Base-by-base conservation (phyloP, 768 basidiomycete species). In the Termitomyces sp. region DNA sequence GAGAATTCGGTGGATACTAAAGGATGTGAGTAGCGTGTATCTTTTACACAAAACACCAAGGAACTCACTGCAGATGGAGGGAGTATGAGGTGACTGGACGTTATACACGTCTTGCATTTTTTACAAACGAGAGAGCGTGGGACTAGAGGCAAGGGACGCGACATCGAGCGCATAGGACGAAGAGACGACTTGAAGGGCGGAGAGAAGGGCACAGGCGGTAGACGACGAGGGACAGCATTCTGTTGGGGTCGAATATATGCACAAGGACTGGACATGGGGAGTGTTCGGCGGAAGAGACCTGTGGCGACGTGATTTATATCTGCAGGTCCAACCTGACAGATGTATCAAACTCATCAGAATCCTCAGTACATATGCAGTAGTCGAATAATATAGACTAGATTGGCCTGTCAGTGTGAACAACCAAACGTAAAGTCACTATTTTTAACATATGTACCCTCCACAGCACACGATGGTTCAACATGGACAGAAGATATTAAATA, bases 81-180 rank as follows among this genome's bases (percentile, higher is more conserved):
- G 12, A 81, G 69, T 26, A 78, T 65, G 38, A 74, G 75, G 58
- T 75, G 74, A 33, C 71, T 72, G 5, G 78, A 81, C 2, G 79
- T 79, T 9, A 82, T 78, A 51, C 70, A 76, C 1, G 75, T 76
- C 33, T 67, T 68, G 63, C 82, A 83, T 55, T 74, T 68, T 63
- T 78, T 80, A 67, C 81, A 83, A 23, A 72, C 69, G 10, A 82
- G 68, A 10, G 78, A 70, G 35, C 74, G 70, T 2, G 82, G 81
- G 28, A 82, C 76, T 61, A 72, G 71, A 1, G 81, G 82, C n/a
- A 83, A 71, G 9, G 81, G 82, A 16, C 81, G 72, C 43, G 78
- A 76, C 14, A 67, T 61, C 30, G 65, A 52, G 20, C 64, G 47
- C 57, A 65, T 33, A 64, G 62, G 47, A 57, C 57, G 51, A 9